phyloP scores from a whole-genome alignment of 805 yeast genomes.

The Candida xiaguanensis region DNA sequence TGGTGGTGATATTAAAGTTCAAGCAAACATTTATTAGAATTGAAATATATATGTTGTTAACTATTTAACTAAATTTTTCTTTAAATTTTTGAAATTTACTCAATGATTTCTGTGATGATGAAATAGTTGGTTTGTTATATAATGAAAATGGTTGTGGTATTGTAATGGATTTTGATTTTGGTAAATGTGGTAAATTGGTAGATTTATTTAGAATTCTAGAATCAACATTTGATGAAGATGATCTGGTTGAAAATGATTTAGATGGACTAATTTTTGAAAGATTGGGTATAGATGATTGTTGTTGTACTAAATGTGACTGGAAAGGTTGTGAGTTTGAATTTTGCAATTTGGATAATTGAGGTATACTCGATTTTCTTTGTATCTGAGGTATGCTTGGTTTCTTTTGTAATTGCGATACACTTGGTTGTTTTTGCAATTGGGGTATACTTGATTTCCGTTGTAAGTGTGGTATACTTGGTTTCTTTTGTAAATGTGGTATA shows the following conservation, averaged over 20 bases:
- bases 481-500: conserved; percentile 15
- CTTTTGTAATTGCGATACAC: conserved; percentile 10
- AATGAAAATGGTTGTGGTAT: conserved; percentile 27
- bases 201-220: conserved; percentile 6
- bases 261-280: conserved; percentile 9
- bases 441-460: conserved; percentile 18
- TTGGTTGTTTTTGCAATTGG: conserved; percentile 11
- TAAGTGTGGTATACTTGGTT: conserved; percentile 14
- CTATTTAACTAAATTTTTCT: conserved; percentile 22
- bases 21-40: conserved; percentile 40
- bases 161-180: conserved; percentile 13
- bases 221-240: background rate
- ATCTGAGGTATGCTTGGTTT: conserved; percentile 13
- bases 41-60: background rate
- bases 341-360: conserved; percentile 2
- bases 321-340: background rate
- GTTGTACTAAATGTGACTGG: background rate
- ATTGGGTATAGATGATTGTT: conserved; percentile 3
- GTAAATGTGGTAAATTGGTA: conserved; percentile 2
- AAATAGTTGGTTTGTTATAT: conserved; percentile 38
- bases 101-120: conserved; percentile 37
- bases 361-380: conserved; percentile 14
- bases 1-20: conserved; percentile 60
- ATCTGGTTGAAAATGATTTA: conserved; percentile 6
- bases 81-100: conserved; percentile 33